Base-by-base conservation (phyloP, 305 asterid genomes). In the Fraxinus paxiana region DNA sequence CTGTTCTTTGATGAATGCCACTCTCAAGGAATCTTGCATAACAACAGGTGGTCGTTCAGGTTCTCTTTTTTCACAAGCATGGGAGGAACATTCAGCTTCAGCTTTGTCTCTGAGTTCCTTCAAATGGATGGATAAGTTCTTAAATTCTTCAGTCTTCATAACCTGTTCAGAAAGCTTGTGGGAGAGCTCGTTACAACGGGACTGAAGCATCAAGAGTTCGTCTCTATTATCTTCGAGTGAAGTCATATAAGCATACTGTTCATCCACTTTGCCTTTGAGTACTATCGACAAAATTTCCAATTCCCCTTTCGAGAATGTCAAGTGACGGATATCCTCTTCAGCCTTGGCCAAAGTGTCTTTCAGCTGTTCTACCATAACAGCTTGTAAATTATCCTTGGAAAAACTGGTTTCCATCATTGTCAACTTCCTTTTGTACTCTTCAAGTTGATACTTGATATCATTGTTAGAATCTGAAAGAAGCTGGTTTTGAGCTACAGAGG, bases 1-100 rank as follows among this genome's bases (percentile, higher is more conserved):
- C 82, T 94, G 99, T 78, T 96, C 98, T 82, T 96, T 94, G 31
- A 96, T 93, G 87, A 96, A 96, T 4, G 97, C 99, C 9, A 96
- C 85, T 73, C 99, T 86, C 88, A 96, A 84, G 10, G 99, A 92
- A 79, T 96, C 99, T 78, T 92, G 97, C 61, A 80, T 82, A 33
- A 90, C 84, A 18, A 90, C 84, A 18, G 95, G 82, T 18, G 86
- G 89, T 75, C 88, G 91, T 84, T 90, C 98, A n/a, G 90, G 80
- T 81, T 91, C 98, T 91, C 90, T 82, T 84, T 86, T 92, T 77
- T 91, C 97, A 8, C 87, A 83, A 82, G 85, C 87, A 75, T 70
- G 83, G 73, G 78, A 82, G 48, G 63, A 82, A 78, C 87, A 88
- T 85, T 93, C 98, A 71, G 97, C 98, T 86, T 83, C 98, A 71